Evolutionary conservation across 176 grass and related monocot genomes (phyloP), one percentile per base, ranked within the genome.

Genomic region (Triticum timopheevii): DNA sequence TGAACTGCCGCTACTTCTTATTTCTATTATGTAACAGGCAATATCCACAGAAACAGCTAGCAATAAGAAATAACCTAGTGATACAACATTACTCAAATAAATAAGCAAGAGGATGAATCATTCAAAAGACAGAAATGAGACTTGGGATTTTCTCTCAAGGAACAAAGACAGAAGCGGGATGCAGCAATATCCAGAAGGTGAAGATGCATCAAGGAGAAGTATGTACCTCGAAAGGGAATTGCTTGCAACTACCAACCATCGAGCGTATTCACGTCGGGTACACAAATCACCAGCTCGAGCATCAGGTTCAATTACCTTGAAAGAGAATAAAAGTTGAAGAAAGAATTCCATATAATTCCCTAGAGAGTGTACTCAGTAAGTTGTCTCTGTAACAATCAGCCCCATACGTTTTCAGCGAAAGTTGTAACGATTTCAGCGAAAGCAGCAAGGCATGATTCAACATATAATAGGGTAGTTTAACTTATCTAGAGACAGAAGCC

Each of bases 211-310:
- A 49, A 91, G 77, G 61, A 34, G 73, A 86, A 31, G 27, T 69
- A 50, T 82, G 81, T 88, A 98, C 97, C 97, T 96, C 25, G 97
- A 94, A 88, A 98, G 90, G 61, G 80, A 88, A 85, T 90, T 91
- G 87, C 97, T 96, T 87, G 92, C 92, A 36, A 88, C 87, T 68
- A 98, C 97, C 85, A 98, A 82, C 97, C 94, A 98, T 84, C 94
- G 88, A 86, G 94, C 97, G 80, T 94, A 98, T 64, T 98, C 97
- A 50, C 97, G 94, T 11, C 97, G 94, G 74, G 87, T 91, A 81
- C 97, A 98, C 71, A 98, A 78, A 31, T 98, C 97, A 94, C 92
- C 92, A 89, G 94, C 89, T 88, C 24, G 87, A 78, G 85, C 90
- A 91, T 82, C 82, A 23, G 82, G 86, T 91, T 96, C 97, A 76